A percentile compares a stretch with the other conserved stretches of the same genome.
Conservation (phyloP, 164 flowering plant species). For the Vitis amurensis region DNA sequence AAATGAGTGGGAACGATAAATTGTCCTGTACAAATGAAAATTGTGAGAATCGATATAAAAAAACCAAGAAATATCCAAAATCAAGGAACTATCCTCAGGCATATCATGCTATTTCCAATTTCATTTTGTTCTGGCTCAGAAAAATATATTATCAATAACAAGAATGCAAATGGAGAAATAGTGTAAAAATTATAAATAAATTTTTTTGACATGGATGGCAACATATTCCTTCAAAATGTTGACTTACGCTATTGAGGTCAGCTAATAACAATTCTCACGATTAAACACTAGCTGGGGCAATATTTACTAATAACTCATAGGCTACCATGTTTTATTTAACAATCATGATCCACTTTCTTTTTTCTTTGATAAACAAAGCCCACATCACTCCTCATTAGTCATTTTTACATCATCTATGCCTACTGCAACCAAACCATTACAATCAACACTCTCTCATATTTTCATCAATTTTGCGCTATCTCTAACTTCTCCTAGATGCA, state of each 20-base stretch:
- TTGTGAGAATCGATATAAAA: background rate
- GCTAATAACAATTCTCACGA: too few species aligned
- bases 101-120: background rate
- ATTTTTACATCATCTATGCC: too few species aligned
- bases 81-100: background rate
- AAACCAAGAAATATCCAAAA: background rate
- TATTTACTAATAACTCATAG: too few species aligned
- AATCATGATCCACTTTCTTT: too few species aligned
- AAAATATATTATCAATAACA: background rate
- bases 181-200: background rate
- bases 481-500: background rate
- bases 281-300: too few species aligned
- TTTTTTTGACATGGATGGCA: too few species aligned
- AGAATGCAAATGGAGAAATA: background rate
- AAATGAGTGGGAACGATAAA: slow-evolving; percentile 82
- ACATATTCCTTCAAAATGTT: too few species aligned
- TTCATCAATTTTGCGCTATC: background rate
- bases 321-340: too few species aligned
- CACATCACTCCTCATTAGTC: too few species aligned
- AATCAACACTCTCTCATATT: background rate
- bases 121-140: background rate
- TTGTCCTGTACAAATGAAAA: slow-evolving; percentile 61
- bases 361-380: too few species aligned
- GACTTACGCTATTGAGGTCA: too few species aligned
- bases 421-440: background rate